These are phyloP conservation scores for Arachis stenosperma DNA, from an alignment of 306 rosid genomes.

Conservation along the genomic window DNA sequence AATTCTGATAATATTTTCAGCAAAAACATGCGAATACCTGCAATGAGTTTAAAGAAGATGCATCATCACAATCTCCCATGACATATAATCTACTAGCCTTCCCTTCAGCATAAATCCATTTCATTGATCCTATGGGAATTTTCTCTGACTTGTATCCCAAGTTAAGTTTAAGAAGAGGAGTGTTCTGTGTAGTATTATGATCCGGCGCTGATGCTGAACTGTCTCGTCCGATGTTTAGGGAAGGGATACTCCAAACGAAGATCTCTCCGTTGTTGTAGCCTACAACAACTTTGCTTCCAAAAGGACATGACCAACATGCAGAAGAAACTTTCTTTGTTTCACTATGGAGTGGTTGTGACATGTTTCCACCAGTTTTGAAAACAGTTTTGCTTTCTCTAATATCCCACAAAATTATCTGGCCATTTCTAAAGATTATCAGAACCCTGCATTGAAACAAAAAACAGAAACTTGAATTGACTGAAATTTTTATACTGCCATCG, in stretches of 20 bases:
- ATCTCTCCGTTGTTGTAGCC: constrained; percentile 92
- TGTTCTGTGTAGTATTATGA: constrained; percentile 44
- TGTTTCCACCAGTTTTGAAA: constrained; percentile 70
- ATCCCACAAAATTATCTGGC: constrained; percentile 73
- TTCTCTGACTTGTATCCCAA: constrained; percentile 82
- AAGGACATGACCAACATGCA: constrained; percentile 92
- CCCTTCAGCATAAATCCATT: constrained; percentile 78
- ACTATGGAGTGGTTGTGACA: constrained; percentile 52
- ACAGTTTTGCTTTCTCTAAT: constrained; percentile 67
- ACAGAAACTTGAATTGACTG: constrained; percentile 6
- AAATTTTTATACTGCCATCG: too few relatives aligned
- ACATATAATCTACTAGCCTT: constrained; percentile 85
- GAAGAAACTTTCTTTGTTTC: constrained; percentile 77
- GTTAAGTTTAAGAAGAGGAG: constrained; percentile 76
- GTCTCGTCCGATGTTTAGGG: constrained; percentile 42
- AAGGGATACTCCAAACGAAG: constrained; percentile 72
- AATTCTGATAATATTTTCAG: constrained; percentile 10
- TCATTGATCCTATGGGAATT: constrained; percentile 67
- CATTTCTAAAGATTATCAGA: constrained; percentile 72
- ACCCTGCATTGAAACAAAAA: constrained; percentile 59
- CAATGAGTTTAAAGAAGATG: constrained; percentile 60
- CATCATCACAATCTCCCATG: constrained; percentile 63
- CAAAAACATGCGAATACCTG: constrained; percentile 63
- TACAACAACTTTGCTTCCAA: constrained; percentile 79
- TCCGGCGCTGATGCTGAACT: constrained; percentile 51